A percentile compares a stretch with the other conserved stretches of the same genome.
phyloP scores from a whole-genome alignment of 1,284 basidiomycete genomes.

The Fistulinella staudtii region DNA sequence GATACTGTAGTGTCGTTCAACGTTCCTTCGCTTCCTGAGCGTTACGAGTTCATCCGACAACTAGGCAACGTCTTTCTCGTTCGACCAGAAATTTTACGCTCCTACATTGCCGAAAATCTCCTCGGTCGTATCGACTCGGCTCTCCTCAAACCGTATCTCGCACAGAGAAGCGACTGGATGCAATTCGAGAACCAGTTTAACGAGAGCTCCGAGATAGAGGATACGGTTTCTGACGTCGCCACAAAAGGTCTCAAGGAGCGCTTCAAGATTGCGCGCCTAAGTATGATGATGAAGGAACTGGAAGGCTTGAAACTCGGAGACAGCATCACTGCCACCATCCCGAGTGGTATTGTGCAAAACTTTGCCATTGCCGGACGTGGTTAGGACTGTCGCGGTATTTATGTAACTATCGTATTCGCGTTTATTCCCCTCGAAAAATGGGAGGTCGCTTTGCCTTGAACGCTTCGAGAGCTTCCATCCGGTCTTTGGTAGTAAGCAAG shows the following conservation, averaged over 20 bases:
- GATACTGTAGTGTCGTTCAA: constrained; percentile 82
- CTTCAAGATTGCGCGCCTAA: constrained; percentile 63
- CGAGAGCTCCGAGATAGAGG: constrained; percentile 49
- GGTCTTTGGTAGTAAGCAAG: constrained; percentile 75
- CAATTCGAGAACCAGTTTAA: constrained; percentile 75
- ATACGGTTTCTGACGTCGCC: constrained; percentile 36
- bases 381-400: constrained; percentile 11
- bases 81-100: constrained; percentile 86
- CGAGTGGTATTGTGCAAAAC: constrained; percentile 48
- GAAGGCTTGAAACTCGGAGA: constrained; percentile 65
- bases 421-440: constrained; percentile 76
- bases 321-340: constrained; percentile 52
- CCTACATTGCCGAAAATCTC: constrained; percentile 90
- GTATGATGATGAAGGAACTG: constrained; percentile 81
- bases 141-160: constrained; percentile 88
- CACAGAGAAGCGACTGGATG: constrained; percentile 86
- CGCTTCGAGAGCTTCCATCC: constrained; percentile 81
- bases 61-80: constrained; percentile 97
- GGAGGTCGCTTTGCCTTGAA: constrained; percentile 88
- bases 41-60: constrained; percentile 98
- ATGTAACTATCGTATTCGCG: constrained; percentile 1
- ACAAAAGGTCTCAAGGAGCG: constrained; percentile 61
- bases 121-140: constrained; percentile 87
- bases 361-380: constrained; percentile 43
- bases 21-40: constrained; percentile 83